phyloP scores from a whole-genome alignment of 768 basidiomycete genomes.

The Suillus tomentosus region DNA sequence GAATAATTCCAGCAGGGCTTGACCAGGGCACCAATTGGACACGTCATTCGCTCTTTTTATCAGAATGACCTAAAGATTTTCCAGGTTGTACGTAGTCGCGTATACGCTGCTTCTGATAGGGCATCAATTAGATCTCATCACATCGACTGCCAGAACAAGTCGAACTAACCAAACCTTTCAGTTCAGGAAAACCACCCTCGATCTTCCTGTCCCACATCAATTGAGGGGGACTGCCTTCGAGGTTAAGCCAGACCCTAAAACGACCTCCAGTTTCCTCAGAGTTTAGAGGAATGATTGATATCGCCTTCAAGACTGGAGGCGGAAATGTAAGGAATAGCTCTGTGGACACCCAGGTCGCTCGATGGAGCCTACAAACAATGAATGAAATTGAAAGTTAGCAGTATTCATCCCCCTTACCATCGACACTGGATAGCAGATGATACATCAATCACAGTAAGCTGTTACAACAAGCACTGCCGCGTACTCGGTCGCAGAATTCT shows the following conservation, averaged over 20 bases:
- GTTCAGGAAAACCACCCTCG: conserved; percentile 91
- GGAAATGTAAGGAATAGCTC: conserved; percentile 92
- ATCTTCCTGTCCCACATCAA: conserved; percentile 90
- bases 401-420: conserved; percentile 53
- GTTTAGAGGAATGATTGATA: conserved; percentile 75
- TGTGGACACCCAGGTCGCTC: conserved; percentile 92
- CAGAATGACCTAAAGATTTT: conserved; percentile 86
- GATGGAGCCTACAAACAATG: conserved; percentile 67
- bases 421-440: conserved; percentile 56
- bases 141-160: not conserved
- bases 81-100: conserved; percentile 82
- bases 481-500: conserved; percentile 91
- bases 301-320: conserved; percentile 64
- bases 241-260: conserved; percentile 86
- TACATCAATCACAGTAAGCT: conserved; percentile 3
- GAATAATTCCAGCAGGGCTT: not conserved
- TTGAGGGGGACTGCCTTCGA: conserved; percentile 35
- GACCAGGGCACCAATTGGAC: not conserved
- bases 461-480: conserved; percentile 25
- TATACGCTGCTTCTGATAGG: conserved; percentile 80
- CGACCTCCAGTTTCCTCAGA: conserved; percentile 84
- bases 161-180: conserved; percentile 72
- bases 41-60: conserved; percentile 44
- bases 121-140: conserved; percentile 13
- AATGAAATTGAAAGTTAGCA: not conserved